Conservation (phyloP, 805 yeast species). For the Jamesozyma jinghongensis region DNA sequence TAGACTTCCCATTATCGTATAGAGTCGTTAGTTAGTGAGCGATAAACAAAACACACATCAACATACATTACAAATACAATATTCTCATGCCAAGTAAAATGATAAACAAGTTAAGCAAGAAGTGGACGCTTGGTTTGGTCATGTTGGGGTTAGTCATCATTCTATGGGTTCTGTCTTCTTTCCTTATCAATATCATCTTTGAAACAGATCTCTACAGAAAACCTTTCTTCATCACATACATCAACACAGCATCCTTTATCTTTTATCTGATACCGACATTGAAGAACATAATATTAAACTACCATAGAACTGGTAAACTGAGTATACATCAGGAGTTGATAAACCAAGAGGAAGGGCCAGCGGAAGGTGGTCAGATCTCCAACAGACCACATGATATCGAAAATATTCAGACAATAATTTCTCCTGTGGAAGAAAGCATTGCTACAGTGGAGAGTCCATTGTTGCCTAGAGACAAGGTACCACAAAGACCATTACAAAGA, state of each 20-base stretch:
- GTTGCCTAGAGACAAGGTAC: not conserved
- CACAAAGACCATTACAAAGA: slow-evolving; percentile 4
- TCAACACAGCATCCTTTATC: slow-evolving; percentile 79
- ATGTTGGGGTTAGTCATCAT: slow-evolving; percentile 68
- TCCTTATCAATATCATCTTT: slow-evolving; percentile 68
- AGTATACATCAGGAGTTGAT: slow-evolving; percentile 22
- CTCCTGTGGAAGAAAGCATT: not conserved
- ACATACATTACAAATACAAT: not conserved
- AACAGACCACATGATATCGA: too few species aligned
- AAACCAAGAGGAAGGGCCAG: slow-evolving; percentile 27
- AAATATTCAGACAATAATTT: too few species aligned
- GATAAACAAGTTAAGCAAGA: slow-evolving; percentile 12
- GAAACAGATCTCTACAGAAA: slow-evolving; percentile 65
- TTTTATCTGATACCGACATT: slow-evolving; percentile 63
- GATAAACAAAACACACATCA: too few species aligned
- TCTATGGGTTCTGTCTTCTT: slow-evolving; percentile 88
- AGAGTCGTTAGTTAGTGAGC: too few species aligned
- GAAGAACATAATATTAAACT: slow-evolving; percentile 21
- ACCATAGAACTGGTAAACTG: slow-evolving; percentile 24
- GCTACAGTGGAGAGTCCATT: not conserved
- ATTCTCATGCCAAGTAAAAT: not conserved
- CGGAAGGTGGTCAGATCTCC: too few species aligned
- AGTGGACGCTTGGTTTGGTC: slow-evolving; percentile 71
- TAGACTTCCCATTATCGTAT: too few species aligned
- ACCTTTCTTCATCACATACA: slow-evolving; percentile 86